Percentiles rank a stretch among this genome's conserved stretches.
These are phyloP conservation scores for Arctium minus DNA, from an alignment of 129 eudicot genomes.

Conservation along the genomic window DNA sequence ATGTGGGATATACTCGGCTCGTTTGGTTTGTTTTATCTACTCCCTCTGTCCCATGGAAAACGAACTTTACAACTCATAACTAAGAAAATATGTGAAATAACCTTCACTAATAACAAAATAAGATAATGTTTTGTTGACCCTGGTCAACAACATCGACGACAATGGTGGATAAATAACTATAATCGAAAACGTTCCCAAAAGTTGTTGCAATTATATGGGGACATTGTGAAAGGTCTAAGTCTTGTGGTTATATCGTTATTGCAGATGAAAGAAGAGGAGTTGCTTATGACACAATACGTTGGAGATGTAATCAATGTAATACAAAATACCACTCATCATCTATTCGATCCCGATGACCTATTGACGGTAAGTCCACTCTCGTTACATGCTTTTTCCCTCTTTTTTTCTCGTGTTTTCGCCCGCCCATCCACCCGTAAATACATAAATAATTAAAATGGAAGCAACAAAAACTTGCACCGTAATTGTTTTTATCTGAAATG, in stretches of 20 bases:
- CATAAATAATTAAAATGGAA: background rate
- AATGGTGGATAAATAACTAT: no score
- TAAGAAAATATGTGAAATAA: background rate
- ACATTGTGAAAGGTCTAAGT: background rate
- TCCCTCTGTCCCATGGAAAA: background rate
- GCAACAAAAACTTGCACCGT: background rate
- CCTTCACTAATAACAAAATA: background rate
- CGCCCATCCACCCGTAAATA: background rate
- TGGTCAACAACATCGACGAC: background rate
- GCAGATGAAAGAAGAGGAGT: slow-evolving; percentile 95
- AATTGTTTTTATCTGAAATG: background rate
- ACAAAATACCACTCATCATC: slow-evolving; percentile 80
- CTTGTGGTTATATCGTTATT: slow-evolving; percentile 10
- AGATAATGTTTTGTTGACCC: background rate
- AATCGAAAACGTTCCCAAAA: background rate
- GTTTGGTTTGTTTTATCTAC: no score
- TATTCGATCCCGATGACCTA: slow-evolving; percentile 92
- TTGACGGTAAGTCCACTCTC: slow-evolving; percentile 50
- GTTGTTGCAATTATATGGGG: background rate
- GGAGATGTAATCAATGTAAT: slow-evolving; percentile 86
- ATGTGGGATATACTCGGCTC: no score
- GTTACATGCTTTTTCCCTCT: background rate
- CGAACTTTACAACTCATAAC: background rate
- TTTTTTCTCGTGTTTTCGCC: background rate
- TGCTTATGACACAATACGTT: slow-evolving; percentile 63